These are phyloP conservation scores for Neostapfia colusana DNA, from an alignment of 176 grass and related monocot species.

Conservation along the genomic window DNA sequence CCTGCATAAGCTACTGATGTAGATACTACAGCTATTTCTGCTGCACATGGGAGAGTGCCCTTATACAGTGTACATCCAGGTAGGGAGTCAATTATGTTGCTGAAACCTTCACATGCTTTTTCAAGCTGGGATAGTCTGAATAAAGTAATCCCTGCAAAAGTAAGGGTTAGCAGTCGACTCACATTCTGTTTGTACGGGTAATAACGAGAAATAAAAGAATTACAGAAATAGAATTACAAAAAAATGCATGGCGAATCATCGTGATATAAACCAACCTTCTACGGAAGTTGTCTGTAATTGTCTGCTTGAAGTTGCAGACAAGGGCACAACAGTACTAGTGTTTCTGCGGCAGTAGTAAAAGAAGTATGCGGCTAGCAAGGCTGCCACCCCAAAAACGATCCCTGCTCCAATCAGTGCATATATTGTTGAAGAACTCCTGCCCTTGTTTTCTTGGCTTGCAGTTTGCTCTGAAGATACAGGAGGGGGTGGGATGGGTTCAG, in stretches of 20 bases:
- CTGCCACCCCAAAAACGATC: conserved; percentile 35
- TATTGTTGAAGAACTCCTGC: not conserved
- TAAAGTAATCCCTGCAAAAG: conserved; percentile 60
- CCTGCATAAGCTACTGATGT: conserved; percentile 41
- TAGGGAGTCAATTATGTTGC: conserved; percentile 69
- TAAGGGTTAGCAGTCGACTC: not conserved
- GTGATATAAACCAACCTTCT: conserved; percentile 53
- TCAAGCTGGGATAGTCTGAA: conserved; percentile 68
- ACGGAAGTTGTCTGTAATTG: conserved; percentile 52
- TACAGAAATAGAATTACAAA: conserved; percentile 13
- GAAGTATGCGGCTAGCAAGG: conserved; percentile 38
- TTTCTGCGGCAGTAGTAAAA: conserved; percentile 48
- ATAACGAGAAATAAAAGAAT: not conserved
- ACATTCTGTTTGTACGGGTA: conserved; percentile 7
- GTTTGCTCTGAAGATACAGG: not conserved
- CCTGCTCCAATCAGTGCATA: conserved; percentile 49
- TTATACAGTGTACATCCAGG: conserved; percentile 68
- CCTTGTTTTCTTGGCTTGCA: conserved; percentile 4
- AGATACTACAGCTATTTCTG: conserved; percentile 80
- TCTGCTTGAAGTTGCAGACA: conserved; percentile 50
- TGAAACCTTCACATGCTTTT: conserved; percentile 85
- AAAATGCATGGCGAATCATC: conserved; percentile 17
- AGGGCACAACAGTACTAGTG: conserved; percentile 61
- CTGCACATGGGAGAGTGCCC: conserved; percentile 79
- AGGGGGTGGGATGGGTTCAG: not conserved